Evolutionary conservation across 2,329 filamentous ascomycete species (phyloP).

Genomic region (Exophiala sp.): DNA sequence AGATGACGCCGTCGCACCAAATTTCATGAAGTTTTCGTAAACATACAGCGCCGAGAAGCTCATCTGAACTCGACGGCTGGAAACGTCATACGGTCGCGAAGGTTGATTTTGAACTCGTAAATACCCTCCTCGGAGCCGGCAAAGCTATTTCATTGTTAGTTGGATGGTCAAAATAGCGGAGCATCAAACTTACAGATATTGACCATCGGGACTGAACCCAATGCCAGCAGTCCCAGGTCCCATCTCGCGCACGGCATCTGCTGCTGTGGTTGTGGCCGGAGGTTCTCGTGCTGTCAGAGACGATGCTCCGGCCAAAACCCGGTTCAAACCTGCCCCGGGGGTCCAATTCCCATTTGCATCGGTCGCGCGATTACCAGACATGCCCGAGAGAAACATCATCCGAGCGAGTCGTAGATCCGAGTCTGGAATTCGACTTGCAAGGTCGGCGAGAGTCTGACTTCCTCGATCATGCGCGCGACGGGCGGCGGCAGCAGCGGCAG

Average conservation of each 20-base stretch:
- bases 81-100: slow-evolving; percentile 47
- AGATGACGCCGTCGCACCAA: too few relatives aligned
- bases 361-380: slow-evolving; percentile 13
- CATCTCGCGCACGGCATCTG: slow-evolving; percentile 36
- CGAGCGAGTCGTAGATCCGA: slow-evolving; percentile 23
- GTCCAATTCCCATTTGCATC: slow-evolving; percentile 30
- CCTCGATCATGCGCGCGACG: not conserved
- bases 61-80: slow-evolving; percentile 43
- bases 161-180: not conserved
- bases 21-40: too few relatives aligned
- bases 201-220: slow-evolving; percentile 46
- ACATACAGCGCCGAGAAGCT: slow-evolving; percentile 9
- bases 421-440: slow-evolving; percentile 14
- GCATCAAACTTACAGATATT: slow-evolving; percentile 42
- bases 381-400: slow-evolving; percentile 19
- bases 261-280: slow-evolving; percentile 11
- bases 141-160: slow-evolving; percentile 35
- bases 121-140: slow-evolving; percentile 48
- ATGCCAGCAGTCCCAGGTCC: slow-evolving; percentile 45
- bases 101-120: slow-evolving; percentile 46
- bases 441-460: not conserved
- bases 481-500: not conserved
- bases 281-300: slow-evolving; percentile 36
- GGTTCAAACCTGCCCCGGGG: slow-evolving; percentile 29
- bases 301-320: slow-evolving; percentile 39